phyloP scores from a whole-genome alignment of 768 basidiomycete species.

The Fomitopsis serialis region DNA sequence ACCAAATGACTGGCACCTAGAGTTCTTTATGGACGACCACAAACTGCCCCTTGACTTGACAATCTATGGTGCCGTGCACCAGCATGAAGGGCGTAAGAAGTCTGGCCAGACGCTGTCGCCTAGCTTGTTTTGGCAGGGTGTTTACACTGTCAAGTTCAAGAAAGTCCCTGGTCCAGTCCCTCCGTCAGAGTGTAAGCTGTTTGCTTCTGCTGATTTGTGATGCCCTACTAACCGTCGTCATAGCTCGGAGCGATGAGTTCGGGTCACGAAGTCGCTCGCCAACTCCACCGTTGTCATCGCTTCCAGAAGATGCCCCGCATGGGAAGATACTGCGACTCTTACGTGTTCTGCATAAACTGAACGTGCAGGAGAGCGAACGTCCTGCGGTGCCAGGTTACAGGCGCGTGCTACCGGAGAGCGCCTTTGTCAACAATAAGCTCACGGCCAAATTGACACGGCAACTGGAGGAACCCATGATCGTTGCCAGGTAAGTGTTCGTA shows the following conservation, averaged over 20 bases:
- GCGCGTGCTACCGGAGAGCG: slow-evolving; percentile 65
- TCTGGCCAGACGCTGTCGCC: slow-evolving; percentile 49
- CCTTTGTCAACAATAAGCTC: slow-evolving; percentile 96
- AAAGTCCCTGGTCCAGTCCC: slow-evolving; percentile 83
- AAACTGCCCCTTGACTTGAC: slow-evolving; percentile 82
- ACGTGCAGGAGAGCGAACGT: slow-evolving; percentile 68
- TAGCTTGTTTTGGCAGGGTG: slow-evolving; percentile 81
- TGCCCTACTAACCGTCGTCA: not conserved
- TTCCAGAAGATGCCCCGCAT: slow-evolving; percentile 80
- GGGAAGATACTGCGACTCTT: slow-evolving; percentile 89
- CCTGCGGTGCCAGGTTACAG: slow-evolving; percentile 42
- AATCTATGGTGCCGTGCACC: slow-evolving; percentile 94
- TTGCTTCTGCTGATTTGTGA: not conserved
- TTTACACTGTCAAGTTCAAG: slow-evolving; percentile 90
- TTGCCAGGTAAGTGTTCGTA: slow-evolving; percentile 64
- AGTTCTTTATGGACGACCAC: slow-evolving; percentile 92
- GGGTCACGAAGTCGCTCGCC: slow-evolving; percentile 52
- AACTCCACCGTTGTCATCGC: slow-evolving; percentile 65
- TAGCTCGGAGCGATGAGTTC: slow-evolving; percentile 37
- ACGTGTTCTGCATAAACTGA: slow-evolving; percentile 80
- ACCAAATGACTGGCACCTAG: slow-evolving; percentile 94
- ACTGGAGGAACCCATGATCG: slow-evolving; percentile 97
- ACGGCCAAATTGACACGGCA: slow-evolving; percentile 97
- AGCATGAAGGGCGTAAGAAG: slow-evolving; percentile 80
- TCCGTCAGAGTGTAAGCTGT: slow-evolving; percentile 50